Evolutionary conservation across 768 basidiomycete genomes (phyloP), one percentile per base, ranked within the genome.

Genomic region (Lentinus tigrinus): DNA sequence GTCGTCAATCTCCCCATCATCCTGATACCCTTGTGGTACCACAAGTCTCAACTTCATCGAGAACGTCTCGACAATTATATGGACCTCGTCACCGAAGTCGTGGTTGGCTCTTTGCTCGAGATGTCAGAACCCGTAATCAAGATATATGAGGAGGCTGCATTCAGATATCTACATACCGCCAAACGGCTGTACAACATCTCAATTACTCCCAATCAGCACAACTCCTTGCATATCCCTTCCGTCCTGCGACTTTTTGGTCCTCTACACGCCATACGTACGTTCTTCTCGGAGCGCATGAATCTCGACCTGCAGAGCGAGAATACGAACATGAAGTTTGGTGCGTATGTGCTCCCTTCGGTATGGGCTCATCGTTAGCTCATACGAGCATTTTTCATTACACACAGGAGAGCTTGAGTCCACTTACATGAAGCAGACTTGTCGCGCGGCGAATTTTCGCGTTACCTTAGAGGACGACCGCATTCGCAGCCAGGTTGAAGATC

Each of bases 21-120:
- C 1, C 62, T 78, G 2, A 68, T 74, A 16, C 65, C 72, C 7
- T 58, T 76, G 1, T 78, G 75, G 76, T 64, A 67, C 1, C 14
- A 1, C 7, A 21, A 27, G 1, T 57, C 65, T 2, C 65, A 68
- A 0, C 49, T 27, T 4, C 43, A 59, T 4, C 19, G 21, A 1
- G 3, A 4, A 0, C 59, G 70, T 49, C 62, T 76, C 8, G 43
- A 54, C 1, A 74, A 75, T 52, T 74, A 70, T 54, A 61, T 75
- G 56, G 62, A 72, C 46, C 49, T 57, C 23, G 42, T 44, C 26
- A 4, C 19, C 9, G 49, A 49, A 2, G 60, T 74, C 9, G 67
- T 67, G 0, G 48, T 46, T 6, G 71, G 70, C 0, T 57, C 72
- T 16, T 52, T 56, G n/a, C 39, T 39, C 2, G 17, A 51, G 3